Evolutionary conservation across 805 yeast species (phyloP), one percentile per base, ranked within the genome.

Genomic region (Hanseniaspora valbyensis): DNA sequence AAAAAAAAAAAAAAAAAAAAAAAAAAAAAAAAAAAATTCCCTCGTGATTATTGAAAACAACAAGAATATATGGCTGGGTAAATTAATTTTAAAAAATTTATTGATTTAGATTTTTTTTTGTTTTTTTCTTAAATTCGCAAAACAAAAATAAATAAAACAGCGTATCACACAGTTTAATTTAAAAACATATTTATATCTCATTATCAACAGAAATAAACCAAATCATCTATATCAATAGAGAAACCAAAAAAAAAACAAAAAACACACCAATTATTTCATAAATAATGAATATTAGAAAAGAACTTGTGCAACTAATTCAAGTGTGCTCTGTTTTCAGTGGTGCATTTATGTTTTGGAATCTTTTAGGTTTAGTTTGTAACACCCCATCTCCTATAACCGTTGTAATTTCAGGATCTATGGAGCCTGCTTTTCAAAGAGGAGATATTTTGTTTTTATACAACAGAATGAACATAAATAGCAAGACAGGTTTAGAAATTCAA

Each of bases 351-450:
- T 77, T 86, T 54, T 92, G 96, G 95, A 87, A 86, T 61, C 76
- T 84, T 0, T 70, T 90, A 14, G 78, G 87, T 1, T 69, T 90
- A 3, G 70, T 80, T 1, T 74, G 96, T 10, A 79, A 86, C 66
- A 80, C 96, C 0, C 81, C 85, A 54, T 85, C 96, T 1, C 98
- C 98, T 19, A 78, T 92, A 22, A 98, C 92, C 19, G 98, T 92
- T 26, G 98, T 92, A 9, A 75, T 92, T 44, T 88, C 97, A 1
- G 98, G 98, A 5, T 90, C 97, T 2, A 92, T 92, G 98, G 98
- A 92, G 65, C 98, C 98, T 2, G 98, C 98, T 1, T 92, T 92
- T 74, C 96, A 92, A 67, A 77, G 98, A 67, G 98, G 98, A 45
- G 98, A 92, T 63, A 81, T 92, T 16, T 69, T 92, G 54, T 81